Base-by-base conservation (phyloP, 2,329 filamentous ascomycete species). In the Fusarium beomiforme region DNA sequence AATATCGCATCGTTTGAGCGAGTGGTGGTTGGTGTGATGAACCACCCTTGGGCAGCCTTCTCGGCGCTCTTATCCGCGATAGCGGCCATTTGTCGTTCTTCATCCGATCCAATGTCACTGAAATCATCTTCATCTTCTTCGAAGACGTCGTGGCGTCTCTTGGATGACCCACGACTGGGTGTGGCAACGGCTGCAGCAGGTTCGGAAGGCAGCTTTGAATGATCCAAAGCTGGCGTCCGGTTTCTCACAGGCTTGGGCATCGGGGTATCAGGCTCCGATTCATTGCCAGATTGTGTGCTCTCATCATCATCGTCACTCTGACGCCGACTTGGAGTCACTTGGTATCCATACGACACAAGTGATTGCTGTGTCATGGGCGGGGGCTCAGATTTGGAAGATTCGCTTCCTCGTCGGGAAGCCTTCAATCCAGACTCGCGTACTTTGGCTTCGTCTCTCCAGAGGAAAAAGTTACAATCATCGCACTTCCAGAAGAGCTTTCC, bases 401-500 rank as follows among this genome's bases (percentile, higher is more conserved):
- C 64, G 31, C 50, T 51, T 6, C 26, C 49, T 14, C 41, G 71
- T 12, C 66, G 51, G 13, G 70, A 47, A 11, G 56, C 33, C 8
- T 44, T 61, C 36, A 74, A 61, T 7, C 74, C 75, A 1, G 62
- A 75, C 69, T 83, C 78, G 8, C 78, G 77, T 23, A 67, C 56
- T 36, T 72, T 66, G 13, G 83, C 83, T 3, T 78, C 77, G 11
- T 85, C 80, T n/a, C 79, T 78, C 81, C 81, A 86, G 24, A 85
- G 71, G 63, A 85, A 87, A 72, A 86, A 85, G 10, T 73, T 58
- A 74, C 85, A 87, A 49, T 78, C 77, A 10, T 77, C 76, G 71
- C 85, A 86, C 13, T 77, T 79, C 76, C 81, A 85, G 73, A 85
- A 86, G 53, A 76, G 78, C 53, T 77, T 80, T 26, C 83, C 84